These are phyloP conservation scores for Clonostachys byssicola DNA, from an alignment of 2,329 filamentous ascomycete genomes.

Conservation along the genomic window DNA sequence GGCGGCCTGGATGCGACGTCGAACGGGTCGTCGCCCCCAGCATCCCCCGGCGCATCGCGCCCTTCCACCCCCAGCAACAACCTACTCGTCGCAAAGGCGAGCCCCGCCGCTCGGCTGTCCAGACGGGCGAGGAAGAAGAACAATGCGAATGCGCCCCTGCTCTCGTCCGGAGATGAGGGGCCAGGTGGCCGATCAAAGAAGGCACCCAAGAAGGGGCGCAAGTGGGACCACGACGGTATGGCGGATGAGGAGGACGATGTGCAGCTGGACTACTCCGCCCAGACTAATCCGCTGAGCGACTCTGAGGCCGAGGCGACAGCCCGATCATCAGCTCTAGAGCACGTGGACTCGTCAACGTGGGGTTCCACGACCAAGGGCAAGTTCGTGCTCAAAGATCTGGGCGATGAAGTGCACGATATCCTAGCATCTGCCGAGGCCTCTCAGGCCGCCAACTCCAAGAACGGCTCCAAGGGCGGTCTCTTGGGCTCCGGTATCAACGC, in stretches of 20 bases:
- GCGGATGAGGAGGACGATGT: constrained; percentile 79
- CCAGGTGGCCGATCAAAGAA: constrained; percentile 44
- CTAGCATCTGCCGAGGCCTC: constrained; percentile 74
- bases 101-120: constrained; percentile 73
- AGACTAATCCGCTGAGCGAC: constrained; percentile 46
- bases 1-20: constrained; percentile 25
- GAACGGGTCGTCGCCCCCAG: constrained; percentile 61
- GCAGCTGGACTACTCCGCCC: constrained; percentile 85
- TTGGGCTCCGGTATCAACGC: constrained; percentile 77
- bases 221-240: constrained; percentile 86
- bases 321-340: constrained; percentile 61
- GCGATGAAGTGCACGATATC: constrained; percentile 89
- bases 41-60: constrained; percentile 72
- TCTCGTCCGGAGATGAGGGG: constrained; percentile 79
- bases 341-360: constrained; percentile 76
- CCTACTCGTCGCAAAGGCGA: constrained; percentile 63
- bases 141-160: constrained; percentile 56
- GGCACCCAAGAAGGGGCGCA: constrained; percentile 73
- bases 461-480: constrained; percentile 56
- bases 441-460: constrained; percentile 27
- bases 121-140: constrained; percentile 69
- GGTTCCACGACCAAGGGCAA: constrained; percentile 85
- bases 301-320: constrained; percentile 44
- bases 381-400: constrained; percentile 89
- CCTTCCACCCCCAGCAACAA: constrained; percentile 71